Percentiles rank a stretch among this genome's conserved stretches.
Conservation (phyloP, 257 asterid genomes). For the Scutellaria minor region DNA sequence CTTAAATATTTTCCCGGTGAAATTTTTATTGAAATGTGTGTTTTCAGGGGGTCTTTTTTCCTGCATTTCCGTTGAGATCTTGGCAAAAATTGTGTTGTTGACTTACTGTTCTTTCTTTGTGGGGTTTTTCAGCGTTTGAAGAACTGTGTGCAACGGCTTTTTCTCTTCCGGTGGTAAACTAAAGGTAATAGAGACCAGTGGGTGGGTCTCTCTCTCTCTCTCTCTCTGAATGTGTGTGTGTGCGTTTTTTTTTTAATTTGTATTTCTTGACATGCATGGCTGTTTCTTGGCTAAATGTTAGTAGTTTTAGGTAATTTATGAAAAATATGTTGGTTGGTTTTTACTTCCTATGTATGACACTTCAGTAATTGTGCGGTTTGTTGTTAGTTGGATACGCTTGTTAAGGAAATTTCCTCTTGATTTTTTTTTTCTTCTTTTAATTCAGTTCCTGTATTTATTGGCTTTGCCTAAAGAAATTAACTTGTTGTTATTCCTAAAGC, state of each 20-base stretch:
- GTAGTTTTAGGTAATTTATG: neutral
- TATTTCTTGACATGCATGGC: slow-evolving; percentile 38
- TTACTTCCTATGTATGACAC: neutral
- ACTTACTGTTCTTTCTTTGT: neutral
- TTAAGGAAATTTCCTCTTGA: neutral
- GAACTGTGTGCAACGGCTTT: slow-evolving; percentile 7
- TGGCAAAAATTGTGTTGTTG: slow-evolving; percentile 11
- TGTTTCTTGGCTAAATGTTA: slow-evolving; percentile 2
- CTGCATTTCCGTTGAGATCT: slow-evolving; percentile 7
- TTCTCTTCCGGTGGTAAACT: slow-evolving; percentile 16
- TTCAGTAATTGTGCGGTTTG: slow-evolving; percentile 1
- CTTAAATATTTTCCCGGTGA: neutral
- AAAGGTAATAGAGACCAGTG: slow-evolving; percentile 29
- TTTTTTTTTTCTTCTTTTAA: no score
- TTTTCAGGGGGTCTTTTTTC: neutral
- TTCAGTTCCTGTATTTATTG: neutral
- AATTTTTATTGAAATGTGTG: neutral
- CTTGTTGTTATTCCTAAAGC: neutral
- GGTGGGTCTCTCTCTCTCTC: neutral
- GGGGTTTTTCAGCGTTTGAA: slow-evolving; percentile 27
- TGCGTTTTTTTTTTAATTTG: neutral
- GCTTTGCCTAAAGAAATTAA: no score
- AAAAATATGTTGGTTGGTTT: neutral
- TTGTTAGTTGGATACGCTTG: neutral
- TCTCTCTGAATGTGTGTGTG: neutral